These are phyloP conservation scores for Apiospora malaysiana DNA, from an alignment of 2,329 filamentous ascomycete genomes.

Conservation along the genomic window DNA sequence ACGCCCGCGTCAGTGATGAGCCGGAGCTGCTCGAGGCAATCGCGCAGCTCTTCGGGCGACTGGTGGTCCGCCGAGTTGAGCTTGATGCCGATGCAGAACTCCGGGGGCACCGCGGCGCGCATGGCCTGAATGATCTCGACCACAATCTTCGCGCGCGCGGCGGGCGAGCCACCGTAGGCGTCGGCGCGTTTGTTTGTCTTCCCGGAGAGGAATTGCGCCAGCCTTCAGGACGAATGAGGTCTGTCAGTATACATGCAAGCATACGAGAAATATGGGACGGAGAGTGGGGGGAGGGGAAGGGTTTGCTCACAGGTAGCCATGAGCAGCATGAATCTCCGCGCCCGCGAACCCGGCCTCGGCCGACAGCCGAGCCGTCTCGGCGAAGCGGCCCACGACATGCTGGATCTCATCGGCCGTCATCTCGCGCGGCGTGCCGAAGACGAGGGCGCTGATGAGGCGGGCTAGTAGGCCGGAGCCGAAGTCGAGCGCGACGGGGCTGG, in stretches of 20 bases:
- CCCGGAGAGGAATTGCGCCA: slow-evolving; percentile 59
- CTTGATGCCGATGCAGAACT: slow-evolving; percentile 59
- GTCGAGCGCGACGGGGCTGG: slow-evolving; percentile 49
- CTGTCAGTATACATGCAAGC: not conserved
- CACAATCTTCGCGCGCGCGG: slow-evolving; percentile 54
- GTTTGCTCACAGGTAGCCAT: slow-evolving; percentile 54
- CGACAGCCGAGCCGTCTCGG: slow-evolving; percentile 54
- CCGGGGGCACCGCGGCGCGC: slow-evolving; percentile 43
- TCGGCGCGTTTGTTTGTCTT: slow-evolving; percentile 58
- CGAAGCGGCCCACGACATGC: slow-evolving; percentile 57
- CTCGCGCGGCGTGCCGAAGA: slow-evolving; percentile 61
- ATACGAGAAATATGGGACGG: not conserved
- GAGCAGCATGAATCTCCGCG: slow-evolving; percentile 52
- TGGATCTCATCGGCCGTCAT: slow-evolving; percentile 62
- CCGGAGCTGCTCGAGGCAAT: slow-evolving; percentile 61
- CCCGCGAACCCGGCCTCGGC: slow-evolving; percentile 53
- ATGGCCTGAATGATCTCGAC: slow-evolving; percentile 54
- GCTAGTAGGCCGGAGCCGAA: slow-evolving; percentile 47
- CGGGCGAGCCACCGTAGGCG: slow-evolving; percentile 57
- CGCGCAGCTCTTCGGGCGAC: slow-evolving; percentile 41
- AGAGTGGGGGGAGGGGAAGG: not conserved
- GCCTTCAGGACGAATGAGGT: slow-evolving; percentile 11
- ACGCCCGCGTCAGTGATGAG: slow-evolving; percentile 48
- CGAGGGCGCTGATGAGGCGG: slow-evolving; percentile 37
- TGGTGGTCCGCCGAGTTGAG: slow-evolving; percentile 63